Evolutionary conservation across 306 rosid species (phyloP), one percentile per base, ranked within the genome.

Genomic region (Begonia loranthoides): DNA sequence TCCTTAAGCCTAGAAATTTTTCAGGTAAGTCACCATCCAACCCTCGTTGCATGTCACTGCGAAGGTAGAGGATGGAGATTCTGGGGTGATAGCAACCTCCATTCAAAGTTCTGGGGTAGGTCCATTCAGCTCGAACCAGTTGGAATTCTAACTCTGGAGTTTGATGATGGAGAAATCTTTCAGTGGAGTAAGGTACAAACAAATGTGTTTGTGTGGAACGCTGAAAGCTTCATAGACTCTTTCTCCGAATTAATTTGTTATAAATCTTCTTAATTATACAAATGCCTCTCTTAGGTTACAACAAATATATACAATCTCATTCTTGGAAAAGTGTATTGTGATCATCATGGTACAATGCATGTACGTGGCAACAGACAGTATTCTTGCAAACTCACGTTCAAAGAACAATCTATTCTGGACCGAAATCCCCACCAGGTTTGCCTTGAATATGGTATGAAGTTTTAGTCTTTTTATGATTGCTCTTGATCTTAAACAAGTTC

Each of bases 1-100:
- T 28, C 9, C 9, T 28, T 0, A 28, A 28, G 36, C 36, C 1
- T 28, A 28, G 8, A 28, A 28, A 7, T 28, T 28, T 28, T 3
- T 4, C 90, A 90, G 99, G 99, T 90, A 50, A 76, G 99, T 76
- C 99, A 90, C 77, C 95, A 90, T 62, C 99, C 99, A 38, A 90
- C 99, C 9, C 79, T 90, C 43, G 79, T 90, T 63, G 99, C 99
- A 41, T 90, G 95, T 73, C 99, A 90, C 70, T 82, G 99, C 76
- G 82, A 86, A 74, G 99, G 99, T 55, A 74, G 87, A 75, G 99
- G 99, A 51, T 90, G 99, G 99, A 90, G 66, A 71, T 90, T 86
- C 70, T 90, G 94, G 95, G 95, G 82, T 52, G 99, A 90, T 68
- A 82, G 95, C 67, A 90, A 90, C 64, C 77, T 90, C 68, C 95